phyloP scores from a whole-genome alignment of 306 rosid species.

The Leucaena leucocephala region DNA sequence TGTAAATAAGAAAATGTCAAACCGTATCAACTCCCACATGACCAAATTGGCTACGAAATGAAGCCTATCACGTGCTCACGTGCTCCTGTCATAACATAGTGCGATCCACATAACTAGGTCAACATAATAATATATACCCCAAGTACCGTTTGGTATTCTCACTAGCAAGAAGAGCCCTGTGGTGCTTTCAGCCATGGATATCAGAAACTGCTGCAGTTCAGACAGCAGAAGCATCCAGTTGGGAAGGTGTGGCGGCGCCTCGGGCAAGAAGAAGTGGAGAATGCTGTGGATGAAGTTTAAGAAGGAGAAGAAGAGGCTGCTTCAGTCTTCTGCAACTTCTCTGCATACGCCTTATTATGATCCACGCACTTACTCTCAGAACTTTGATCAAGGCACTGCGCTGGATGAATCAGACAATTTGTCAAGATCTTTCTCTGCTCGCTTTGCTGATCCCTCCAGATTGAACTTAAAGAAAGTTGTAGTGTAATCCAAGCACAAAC shows the following conservation, averaged over 20 bases:
- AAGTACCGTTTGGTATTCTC: not conserved
- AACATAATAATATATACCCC: not conserved
- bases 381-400: slow-evolving; percentile 54
- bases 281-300: slow-evolving; percentile 43
- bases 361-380: slow-evolving; percentile 56
- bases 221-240: slow-evolving; percentile 40
- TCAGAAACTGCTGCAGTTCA: slow-evolving; percentile 41
- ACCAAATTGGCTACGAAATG: slow-evolving; percentile 22
- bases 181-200: slow-evolving; percentile 42
- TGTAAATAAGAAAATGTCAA: not conserved
- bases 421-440: slow-evolving; percentile 52
- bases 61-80: slow-evolving; percentile 32
- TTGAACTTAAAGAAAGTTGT: slow-evolving; percentile 25
- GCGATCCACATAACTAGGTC: slow-evolving; percentile 20
- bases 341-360: slow-evolving; percentile 45
- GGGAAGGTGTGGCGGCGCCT: slow-evolving; percentile 26
- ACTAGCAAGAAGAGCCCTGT: not conserved
- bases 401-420: slow-evolving; percentile 48
- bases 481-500: slow-evolving; percentile 4
- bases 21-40: slow-evolving; percentile 31
- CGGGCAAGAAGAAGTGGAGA: slow-evolving; percentile 41
- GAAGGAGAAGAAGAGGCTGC: slow-evolving; percentile 52
- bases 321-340: slow-evolving; percentile 28
- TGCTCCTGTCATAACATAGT: not conserved
- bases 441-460: slow-evolving; percentile 50